These are phyloP conservation scores for Fusarium sp. DNA, from an alignment of 2,329 filamentous ascomycete genomes.

Conservation along the genomic window DNA sequence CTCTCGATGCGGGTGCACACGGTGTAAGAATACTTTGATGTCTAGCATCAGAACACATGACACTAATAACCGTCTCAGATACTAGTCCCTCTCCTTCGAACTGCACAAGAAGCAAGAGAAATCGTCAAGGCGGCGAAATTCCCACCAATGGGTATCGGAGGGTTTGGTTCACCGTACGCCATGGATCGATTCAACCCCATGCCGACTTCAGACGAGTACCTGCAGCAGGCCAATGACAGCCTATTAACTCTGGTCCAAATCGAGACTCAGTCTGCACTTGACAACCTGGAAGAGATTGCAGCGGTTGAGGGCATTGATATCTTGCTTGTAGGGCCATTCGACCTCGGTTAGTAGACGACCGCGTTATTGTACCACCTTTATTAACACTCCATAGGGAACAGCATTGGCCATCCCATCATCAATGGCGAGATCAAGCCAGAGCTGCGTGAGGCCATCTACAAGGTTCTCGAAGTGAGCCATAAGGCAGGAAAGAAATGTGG, in stretches of 20 bases:
- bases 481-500: slow-evolving; percentile 19
- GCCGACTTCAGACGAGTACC: slow-evolving; percentile 17
- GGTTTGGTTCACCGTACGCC: slow-evolving; percentile 15
- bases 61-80: neutral
- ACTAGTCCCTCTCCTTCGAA: slow-evolving; percentile 11
- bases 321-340: slow-evolving; percentile 10
- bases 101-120: slow-evolving; percentile 10
- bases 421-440: slow-evolving; percentile 9
- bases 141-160: slow-evolving; percentile 16
- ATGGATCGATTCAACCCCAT: slow-evolving; percentile 19
- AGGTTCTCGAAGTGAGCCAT: neutral
- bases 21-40: neutral
- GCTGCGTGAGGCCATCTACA: neutral
- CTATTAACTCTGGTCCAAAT: slow-evolving; percentile 19
- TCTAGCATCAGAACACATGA: neutral
- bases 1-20: slow-evolving; percentile 18
- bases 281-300: slow-evolving; percentile 13
- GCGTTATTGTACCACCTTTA: accelerated
- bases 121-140: slow-evolving; percentile 19
- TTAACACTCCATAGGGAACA: slow-evolving; percentile 3
- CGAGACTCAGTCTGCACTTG: slow-evolving; percentile 10
- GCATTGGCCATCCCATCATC: slow-evolving; percentile 17
- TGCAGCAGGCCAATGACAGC: slow-evolving; percentile 17
- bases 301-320: slow-evolving; percentile 7
- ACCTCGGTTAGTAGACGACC: slow-evolving; percentile 4